Conservation (phyloP, 1,139 yeast genomes). For the Hemisphaericaspora xylofermentans region DNA sequence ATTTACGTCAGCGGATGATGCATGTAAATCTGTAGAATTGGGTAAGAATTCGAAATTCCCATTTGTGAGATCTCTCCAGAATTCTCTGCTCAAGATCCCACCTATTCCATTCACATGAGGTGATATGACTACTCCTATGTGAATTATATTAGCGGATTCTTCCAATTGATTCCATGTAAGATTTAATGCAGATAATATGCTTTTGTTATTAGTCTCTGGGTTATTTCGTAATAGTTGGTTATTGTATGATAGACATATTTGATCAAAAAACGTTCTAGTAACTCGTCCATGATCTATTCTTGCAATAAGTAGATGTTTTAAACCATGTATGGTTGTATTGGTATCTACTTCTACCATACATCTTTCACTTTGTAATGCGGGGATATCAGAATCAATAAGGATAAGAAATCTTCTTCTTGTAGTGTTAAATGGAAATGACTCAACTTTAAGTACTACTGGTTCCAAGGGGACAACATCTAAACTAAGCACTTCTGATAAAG, state of each 20-base stretch:
- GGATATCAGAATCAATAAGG: conserved; percentile 18
- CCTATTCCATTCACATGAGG: conserved; percentile 18
- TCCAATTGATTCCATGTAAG: conserved; percentile 11
- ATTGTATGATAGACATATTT: conserved; percentile 21
- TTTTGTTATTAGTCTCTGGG: conserved; percentile 9
- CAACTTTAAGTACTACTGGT: conserved; percentile 18
- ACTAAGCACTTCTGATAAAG: conserved; percentile 19
- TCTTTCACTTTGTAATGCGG: conserved; percentile 21
- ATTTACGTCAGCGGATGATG: not conserved
- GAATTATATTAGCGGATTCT: conserved; percentile 12
- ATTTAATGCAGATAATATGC: conserved; percentile 16
- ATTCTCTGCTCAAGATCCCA: conserved; percentile 29
- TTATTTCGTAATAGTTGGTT: conserved; percentile 12
- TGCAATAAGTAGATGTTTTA: conserved; percentile 23
- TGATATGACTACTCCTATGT: conserved; percentile 14
- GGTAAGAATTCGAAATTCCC: conserved; percentile 27
- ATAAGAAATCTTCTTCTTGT: conserved; percentile 8
- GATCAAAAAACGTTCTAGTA: conserved; percentile 31
- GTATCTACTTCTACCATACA: conserved; percentile 26
- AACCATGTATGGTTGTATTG: conserved; percentile 22
- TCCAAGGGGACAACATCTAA: conserved; percentile 32
- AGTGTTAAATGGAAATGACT: not conserved
- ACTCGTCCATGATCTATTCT: conserved; percentile 26
- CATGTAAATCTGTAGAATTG: not conserved
- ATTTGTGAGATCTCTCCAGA: conserved; percentile 27